Evolutionary conservation across 345 rosid genomes (phyloP).

Genomic region (Brassica carinata): DNA sequence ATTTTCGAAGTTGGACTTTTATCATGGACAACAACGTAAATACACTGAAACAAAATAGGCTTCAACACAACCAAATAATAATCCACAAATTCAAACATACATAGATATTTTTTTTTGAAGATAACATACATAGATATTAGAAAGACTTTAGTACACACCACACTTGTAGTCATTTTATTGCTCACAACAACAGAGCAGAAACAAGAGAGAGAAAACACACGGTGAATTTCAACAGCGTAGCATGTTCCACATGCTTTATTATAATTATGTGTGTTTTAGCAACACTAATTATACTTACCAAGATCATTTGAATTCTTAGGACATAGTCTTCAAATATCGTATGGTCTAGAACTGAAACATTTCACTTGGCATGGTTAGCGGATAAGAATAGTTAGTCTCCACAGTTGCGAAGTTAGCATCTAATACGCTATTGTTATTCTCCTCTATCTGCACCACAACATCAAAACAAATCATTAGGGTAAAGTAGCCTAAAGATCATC

Average conservation of each 20-base stretch:
- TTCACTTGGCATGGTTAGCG: slow-evolving; percentile 65
- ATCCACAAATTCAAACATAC: slow-evolving; percentile 23
- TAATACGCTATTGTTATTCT: slow-evolving; percentile 47
- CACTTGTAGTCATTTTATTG: slow-evolving; percentile 30
- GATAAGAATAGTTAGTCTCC: slow-evolving; percentile 52
- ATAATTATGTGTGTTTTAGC: slow-evolving; percentile 34
- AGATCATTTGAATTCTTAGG: slow-evolving; percentile 16
- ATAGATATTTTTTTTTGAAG: background rate
- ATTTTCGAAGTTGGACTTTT: background rate
- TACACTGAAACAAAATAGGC: background rate
- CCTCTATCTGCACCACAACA: slow-evolving; percentile 60
- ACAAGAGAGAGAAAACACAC: slow-evolving; percentile 10
- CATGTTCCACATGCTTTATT: slow-evolving; percentile 33
- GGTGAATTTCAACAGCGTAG: slow-evolving; percentile 17
- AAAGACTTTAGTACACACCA: slow-evolving; percentile 26
- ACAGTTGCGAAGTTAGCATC: slow-evolving; percentile 50
- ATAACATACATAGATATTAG: slow-evolving; percentile 17
- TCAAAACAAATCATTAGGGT: background rate
- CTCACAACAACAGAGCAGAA: slow-evolving; percentile 25
- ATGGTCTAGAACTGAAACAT: slow-evolving; percentile 55
- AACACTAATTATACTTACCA: slow-evolving; percentile 37
- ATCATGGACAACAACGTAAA: background rate
- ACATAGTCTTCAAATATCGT: slow-evolving; percentile 32
- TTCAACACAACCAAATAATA: slow-evolving; percentile 8
- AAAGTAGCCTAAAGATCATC: background rate